Conservation (phyloP, 345 rosid species). For the Cardamine chenopodiifolia region DNA sequence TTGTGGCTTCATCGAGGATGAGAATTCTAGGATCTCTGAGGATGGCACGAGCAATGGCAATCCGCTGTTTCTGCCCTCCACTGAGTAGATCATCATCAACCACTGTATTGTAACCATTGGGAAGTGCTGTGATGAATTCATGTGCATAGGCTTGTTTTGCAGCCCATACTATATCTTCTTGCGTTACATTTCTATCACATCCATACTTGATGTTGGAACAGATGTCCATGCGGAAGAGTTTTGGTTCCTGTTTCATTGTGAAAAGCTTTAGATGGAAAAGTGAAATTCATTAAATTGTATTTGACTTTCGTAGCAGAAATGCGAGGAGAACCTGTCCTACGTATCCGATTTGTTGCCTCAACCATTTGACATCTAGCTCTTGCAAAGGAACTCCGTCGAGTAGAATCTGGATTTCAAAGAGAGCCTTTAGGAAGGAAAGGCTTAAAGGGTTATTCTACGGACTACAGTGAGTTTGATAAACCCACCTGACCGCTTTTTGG, state of each 20-base stretch:
- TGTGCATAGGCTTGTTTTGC: conserved; percentile 94
- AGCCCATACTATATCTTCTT: conserved; percentile 86
- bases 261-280: conserved; percentile 12
- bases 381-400: conserved; percentile 75
- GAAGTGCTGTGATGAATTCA: conserved; percentile 82
- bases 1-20: conserved; percentile 96
- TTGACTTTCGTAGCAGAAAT: conserved; percentile 9
- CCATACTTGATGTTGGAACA: conserved; percentile 90
- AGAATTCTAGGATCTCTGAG: conserved; percentile 89
- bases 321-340: conserved; percentile 78
- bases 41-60: conserved; percentile 94
- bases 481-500: conserved; percentile 92
- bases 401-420: conserved; percentile 58
- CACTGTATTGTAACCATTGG: conserved; percentile 78
- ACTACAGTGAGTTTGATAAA: conserved; percentile 3
- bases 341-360: conserved; percentile 82
- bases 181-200: conserved; percentile 60
- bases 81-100: conserved; percentile 97
- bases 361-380: conserved; percentile 88
- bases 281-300: conserved; percentile 5
- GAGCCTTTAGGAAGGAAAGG: conserved; percentile 12
- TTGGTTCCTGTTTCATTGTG: conserved; percentile 68
- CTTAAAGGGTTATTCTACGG: conserved; percentile 1
- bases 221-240: conserved; percentile 88
- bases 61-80: conserved; percentile 98